Conservation (phyloP, 306 rosid species). For the Vachellia collinsii region DNA sequence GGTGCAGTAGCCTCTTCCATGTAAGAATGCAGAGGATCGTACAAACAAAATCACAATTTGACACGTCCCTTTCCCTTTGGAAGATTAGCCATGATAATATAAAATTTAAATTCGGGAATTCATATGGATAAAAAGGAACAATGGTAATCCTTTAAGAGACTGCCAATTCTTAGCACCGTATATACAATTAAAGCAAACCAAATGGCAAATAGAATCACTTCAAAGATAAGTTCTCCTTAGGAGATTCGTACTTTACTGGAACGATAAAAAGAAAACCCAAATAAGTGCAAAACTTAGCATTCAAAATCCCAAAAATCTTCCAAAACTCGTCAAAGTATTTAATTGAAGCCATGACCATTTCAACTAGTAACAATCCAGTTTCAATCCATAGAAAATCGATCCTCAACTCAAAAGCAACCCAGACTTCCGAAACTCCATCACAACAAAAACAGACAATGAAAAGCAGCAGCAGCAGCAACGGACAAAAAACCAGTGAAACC, state of each 20-base stretch:
- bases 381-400: constrained; percentile 5
- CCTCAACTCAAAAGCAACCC: constrained; percentile 19
- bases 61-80: not conserved
- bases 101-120: not conserved
- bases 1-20: not conserved
- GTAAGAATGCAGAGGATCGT: constrained; percentile 24
- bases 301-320: constrained; percentile 10
- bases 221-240: not conserved
- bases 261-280: not conserved
- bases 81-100: not conserved
- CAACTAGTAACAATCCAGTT: not conserved
- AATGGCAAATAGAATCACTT: constrained; percentile 8
- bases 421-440: constrained; percentile 17
- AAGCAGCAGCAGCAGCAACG: not conserved
- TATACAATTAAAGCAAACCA: not conserved
- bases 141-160: not conserved
- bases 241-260: not conserved
- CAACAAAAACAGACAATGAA: constrained; percentile 3
- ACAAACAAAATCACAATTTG: not conserved
- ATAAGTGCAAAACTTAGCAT: constrained; percentile 2
- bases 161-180: not conserved
- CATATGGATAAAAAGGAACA: not conserved
- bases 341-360: not conserved
- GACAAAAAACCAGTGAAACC: constrained; percentile 22
- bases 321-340: not conserved